These are phyloP conservation scores for Teunomyces funiuensis DNA, from an alignment of 805 yeast species.

Conservation along the genomic window DNA sequence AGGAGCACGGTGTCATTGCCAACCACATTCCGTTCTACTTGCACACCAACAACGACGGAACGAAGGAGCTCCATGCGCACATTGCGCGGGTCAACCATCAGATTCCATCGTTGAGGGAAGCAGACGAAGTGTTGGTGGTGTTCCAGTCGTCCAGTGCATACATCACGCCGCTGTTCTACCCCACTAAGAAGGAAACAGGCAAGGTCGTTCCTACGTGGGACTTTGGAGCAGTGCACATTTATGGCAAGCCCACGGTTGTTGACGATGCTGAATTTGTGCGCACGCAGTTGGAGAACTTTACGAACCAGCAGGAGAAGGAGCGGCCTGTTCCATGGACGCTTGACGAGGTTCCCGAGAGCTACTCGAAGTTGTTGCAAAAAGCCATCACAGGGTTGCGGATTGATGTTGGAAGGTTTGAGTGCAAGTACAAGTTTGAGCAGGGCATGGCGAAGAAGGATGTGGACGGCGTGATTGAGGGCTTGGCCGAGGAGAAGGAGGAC, in stretches of 20 bases:
- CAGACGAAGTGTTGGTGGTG: slow-evolving; percentile 46
- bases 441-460: slow-evolving; percentile 42
- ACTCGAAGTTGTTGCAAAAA: slow-evolving; percentile 42
- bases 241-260: slow-evolving; percentile 48
- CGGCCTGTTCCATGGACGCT: slow-evolving; percentile 53
- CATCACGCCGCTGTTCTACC: slow-evolving; percentile 60
- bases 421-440: slow-evolving; percentile 62
- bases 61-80: slow-evolving; percentile 51
- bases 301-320: slow-evolving; percentile 47
- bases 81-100: slow-evolving; percentile 55
- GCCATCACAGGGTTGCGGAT: slow-evolving; percentile 58
- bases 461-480: slow-evolving; percentile 52
- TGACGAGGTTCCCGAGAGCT: slow-evolving; percentile 54
- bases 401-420: slow-evolving; percentile 45
- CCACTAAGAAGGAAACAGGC: slow-evolving; percentile 53
- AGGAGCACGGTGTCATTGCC: slow-evolving; percentile 44
- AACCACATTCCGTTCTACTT: slow-evolving; percentile 59
- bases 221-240: slow-evolving; percentile 55
- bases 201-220: slow-evolving; percentile 74
- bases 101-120: slow-evolving; percentile 36
- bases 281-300: slow-evolving; percentile 43
- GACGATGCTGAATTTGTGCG: slow-evolving; percentile 48
- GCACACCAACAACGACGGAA: slow-evolving; percentile 35
- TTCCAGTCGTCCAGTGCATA: slow-evolving; percentile 55
- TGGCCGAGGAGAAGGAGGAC: slow-evolving; percentile 36